A percentile compares a stretch with the other conserved stretches of the same genome.
Conservation (phyloP, 202 grass and related monocot genomes). For the Carex sylvatica region DNA sequence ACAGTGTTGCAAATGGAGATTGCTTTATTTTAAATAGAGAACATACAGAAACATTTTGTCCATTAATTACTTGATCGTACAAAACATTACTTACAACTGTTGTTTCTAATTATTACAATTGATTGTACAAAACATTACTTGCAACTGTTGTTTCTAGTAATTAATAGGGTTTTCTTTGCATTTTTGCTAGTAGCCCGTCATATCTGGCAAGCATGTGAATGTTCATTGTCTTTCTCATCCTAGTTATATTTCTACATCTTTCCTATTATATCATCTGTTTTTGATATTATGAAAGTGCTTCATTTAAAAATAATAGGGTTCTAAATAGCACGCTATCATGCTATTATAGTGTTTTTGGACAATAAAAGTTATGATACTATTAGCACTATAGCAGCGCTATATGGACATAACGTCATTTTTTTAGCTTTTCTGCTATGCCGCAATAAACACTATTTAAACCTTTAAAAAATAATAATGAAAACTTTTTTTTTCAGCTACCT, state of each 20-base stretch:
- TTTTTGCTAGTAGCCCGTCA: neutral
- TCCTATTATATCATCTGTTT: no score
- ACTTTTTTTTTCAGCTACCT: neutral
- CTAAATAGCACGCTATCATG: no score
- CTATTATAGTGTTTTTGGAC: no score
- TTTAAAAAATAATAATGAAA: neutral
- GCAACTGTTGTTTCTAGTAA: neutral
- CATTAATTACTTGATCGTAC: neutral
- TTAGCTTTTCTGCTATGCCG: no score
- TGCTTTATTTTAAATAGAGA: neutral
- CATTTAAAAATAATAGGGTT: neutral
- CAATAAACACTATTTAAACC: no score
- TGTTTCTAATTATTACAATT: neutral
- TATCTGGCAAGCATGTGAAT: conserved; percentile 5
- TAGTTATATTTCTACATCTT: neutral
- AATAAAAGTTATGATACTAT: no score
- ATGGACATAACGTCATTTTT: no score
- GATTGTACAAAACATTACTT: neutral
- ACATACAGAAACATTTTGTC: neutral
- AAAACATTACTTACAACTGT: neutral
- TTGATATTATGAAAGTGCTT: no score
- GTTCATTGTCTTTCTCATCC: neutral
- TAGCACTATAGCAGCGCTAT: no score
- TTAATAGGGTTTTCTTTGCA: neutral
- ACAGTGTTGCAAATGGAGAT: neutral